phyloP scores from a whole-genome alignment of 345 rosid species.

The Citrus unshiu region DNA sequence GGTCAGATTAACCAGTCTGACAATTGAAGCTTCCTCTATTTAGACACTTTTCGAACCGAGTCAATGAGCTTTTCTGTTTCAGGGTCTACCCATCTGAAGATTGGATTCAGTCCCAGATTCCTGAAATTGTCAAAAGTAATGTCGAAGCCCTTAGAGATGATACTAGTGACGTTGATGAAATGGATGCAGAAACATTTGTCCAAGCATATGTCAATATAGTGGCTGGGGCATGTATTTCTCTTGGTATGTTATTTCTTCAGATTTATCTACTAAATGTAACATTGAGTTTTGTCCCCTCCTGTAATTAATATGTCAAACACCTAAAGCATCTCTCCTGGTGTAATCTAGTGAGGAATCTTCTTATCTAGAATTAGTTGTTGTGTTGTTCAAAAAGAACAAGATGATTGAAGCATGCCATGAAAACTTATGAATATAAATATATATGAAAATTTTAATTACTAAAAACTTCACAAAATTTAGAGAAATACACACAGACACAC shows the following conservation, averaged over 20 bases:
- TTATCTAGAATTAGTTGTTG: background rate
- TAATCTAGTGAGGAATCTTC: constrained; percentile 1
- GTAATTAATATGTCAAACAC: background rate
- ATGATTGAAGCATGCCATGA: background rate
- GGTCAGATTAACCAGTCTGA: background rate
- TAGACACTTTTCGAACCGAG: constrained; percentile 14
- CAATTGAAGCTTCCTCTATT: constrained; percentile 14
- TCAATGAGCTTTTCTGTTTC: constrained; percentile 23
- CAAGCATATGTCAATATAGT: constrained; percentile 89
- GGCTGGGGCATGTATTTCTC: constrained; percentile 91
- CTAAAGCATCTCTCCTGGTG: background rate
- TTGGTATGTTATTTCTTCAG: constrained; percentile 48
- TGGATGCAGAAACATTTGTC: constrained; percentile 76
- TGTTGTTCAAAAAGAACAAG: background rate
- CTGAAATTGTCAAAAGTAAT: constrained; percentile 67
- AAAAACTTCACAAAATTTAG: background rate
- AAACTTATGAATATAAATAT: background rate
- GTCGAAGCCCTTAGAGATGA: constrained; percentile 61
- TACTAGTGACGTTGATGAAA: constrained; percentile 57
- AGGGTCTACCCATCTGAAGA: constrained; percentile 81
- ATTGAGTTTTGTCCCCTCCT: background rate
- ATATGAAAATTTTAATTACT: background rate
- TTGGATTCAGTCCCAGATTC: constrained; percentile 91
- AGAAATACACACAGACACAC: background rate
- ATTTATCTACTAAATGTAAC: background rate